A percentile compares a stretch with the other conserved stretches of the same genome.
phyloP scores from a whole-genome alignment of 129 eudicot species.

The Flaveria brownii region DNA sequence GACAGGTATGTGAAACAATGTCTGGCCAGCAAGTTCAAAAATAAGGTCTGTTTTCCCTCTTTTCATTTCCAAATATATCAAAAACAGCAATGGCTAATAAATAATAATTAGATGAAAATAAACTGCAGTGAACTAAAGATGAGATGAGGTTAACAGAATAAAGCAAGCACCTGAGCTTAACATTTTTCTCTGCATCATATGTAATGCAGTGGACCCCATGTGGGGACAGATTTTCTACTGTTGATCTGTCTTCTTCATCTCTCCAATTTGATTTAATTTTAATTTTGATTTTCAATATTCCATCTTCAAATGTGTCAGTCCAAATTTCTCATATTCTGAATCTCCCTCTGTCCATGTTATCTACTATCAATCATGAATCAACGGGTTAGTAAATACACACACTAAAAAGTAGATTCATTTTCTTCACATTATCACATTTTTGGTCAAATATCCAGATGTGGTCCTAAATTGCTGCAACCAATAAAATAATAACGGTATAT shows the following conservation, averaged over 20 bases:
- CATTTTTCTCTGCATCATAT: slow-evolving; percentile 35
- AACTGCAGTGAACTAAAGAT: slow-evolving; percentile 6
- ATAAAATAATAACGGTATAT: slow-evolving; percentile 10
- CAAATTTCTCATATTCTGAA: slow-evolving; percentile 38
- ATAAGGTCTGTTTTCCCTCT: slow-evolving; percentile 12
- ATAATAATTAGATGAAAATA: slow-evolving; percentile 6
- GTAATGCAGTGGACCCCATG: slow-evolving; percentile 34
- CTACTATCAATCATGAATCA: slow-evolving; percentile 49
- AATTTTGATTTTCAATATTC: slow-evolving; percentile 10
- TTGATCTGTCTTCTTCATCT: slow-evolving; percentile 43
- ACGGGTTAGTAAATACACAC: slow-evolving; percentile 33
- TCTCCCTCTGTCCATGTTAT: slow-evolving; percentile 63
- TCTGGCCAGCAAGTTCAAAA: slow-evolving; percentile 18
- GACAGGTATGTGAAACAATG: slow-evolving; percentile 14
- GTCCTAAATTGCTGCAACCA: slow-evolving; percentile 34
- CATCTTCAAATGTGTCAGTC: slow-evolving; percentile 47
- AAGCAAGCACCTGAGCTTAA: slow-evolving; percentile 43
- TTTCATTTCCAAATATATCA: slow-evolving; percentile 19
- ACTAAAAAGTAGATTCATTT: slow-evolving; percentile 29
- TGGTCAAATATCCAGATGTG: slow-evolving; percentile 42
- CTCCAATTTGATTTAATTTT: slow-evolving; percentile 25
- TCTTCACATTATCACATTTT: slow-evolving; percentile 23
- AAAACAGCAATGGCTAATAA: neutral
- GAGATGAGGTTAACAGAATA: slow-evolving; percentile 23
- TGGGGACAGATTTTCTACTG: slow-evolving; percentile 44